phyloP scores from a whole-genome alignment of 2,329 filamentous ascomycete species.

The Mycosphaerella sp. region DNA sequence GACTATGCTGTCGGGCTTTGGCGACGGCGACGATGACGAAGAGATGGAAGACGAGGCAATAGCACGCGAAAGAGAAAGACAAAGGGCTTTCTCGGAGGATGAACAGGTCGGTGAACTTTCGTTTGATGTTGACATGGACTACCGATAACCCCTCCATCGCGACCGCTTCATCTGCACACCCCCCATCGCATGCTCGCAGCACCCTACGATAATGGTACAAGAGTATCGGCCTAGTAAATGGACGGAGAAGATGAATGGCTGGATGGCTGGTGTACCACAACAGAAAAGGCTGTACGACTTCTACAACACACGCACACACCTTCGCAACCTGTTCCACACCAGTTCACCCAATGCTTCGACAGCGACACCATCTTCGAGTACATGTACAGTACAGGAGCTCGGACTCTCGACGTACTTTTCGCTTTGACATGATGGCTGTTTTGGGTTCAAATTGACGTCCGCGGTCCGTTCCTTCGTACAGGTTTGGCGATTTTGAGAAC shows the following conservation, averaged over 20 bases:
- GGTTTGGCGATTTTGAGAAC: slow-evolving; percentile 10
- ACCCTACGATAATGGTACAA: slow-evolving; percentile 12
- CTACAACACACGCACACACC: background rate
- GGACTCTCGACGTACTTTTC: background rate
- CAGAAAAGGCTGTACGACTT: slow-evolving; percentile 9
- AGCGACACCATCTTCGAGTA: slow-evolving; percentile 2
- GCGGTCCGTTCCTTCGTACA: slow-evolving; percentile 15
- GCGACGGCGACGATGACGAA: slow-evolving; percentile 93
- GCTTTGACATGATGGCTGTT: slow-evolving; percentile 8
- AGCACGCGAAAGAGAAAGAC: slow-evolving; percentile 16
- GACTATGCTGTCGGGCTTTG: slow-evolving; percentile 68
- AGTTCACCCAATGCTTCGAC: background rate
- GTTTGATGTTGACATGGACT: slow-evolving; percentile 57
- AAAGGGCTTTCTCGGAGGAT: slow-evolving; percentile 41
- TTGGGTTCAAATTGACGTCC: slow-evolving; percentile 7
- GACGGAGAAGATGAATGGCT: background rate
- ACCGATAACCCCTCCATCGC: slow-evolving; percentile 41
- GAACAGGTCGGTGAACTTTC: slow-evolving; percentile 63
- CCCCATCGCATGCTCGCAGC: slow-evolving; percentile 3
- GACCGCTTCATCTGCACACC: slow-evolving; percentile 10
- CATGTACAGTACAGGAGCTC: slow-evolving; percentile 7
- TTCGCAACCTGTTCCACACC: slow-evolving; percentile 7
- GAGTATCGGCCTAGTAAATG: slow-evolving; percentile 10
- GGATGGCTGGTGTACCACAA: slow-evolving; percentile 11
- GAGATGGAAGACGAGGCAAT: slow-evolving; percentile 63